Evolutionary conservation across 176 grass and related monocot species (phyloP), one percentile per base, ranked within the genome.

Genomic region (Coix lacrymajobi): DNA sequence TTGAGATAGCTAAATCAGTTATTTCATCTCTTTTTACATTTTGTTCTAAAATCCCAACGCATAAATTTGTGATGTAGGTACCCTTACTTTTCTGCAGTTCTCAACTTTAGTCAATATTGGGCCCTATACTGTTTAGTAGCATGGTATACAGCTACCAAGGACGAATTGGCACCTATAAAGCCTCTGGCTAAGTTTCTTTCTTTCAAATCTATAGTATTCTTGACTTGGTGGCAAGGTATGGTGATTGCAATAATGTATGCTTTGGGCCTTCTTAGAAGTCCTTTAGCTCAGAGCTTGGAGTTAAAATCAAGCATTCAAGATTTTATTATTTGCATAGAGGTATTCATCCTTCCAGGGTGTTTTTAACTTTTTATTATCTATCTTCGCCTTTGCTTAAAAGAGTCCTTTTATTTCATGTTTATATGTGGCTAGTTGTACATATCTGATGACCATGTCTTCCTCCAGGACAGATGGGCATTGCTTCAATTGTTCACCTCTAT

Each of bases 311-410:
- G 90, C 66, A 99, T 99, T 39, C 96, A 99, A 81, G 85, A 96
- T 71, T 96, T 99, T 58, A 92, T 99, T 86, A 99, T 99, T 78
- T 99, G 96, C 84, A 94, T 97, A 91, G 96, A 99, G 96, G 96
- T 93, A 93, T 86, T 69, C 85, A 76, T 25, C 52, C 79, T 74
- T 87, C 49, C 20, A 46, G 40, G 44, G 33, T 72, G 56, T 49
- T 72, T 70, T 57, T 24, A 58, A 58, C 11, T 60, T 25, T 60
- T 31, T 19, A 29, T 31, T 72, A 79, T 33, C 64, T 17, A 39
- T 71, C 34, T 81, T 76, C 5, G 29, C 13, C 73, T 68, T 51
- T 61, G 15, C 70, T 62, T 62, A 14, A 58, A 61, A 54, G 16
- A 65, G 69, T 85, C 7, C 38, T 38, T 77, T 78, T 60, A 20